A percentile compares a stretch with the other conserved stretches of the same genome.
phyloP scores from a whole-genome alignment of 2,329 filamentous ascomycete species.

The Aspergillus brasiliensis region DNA sequence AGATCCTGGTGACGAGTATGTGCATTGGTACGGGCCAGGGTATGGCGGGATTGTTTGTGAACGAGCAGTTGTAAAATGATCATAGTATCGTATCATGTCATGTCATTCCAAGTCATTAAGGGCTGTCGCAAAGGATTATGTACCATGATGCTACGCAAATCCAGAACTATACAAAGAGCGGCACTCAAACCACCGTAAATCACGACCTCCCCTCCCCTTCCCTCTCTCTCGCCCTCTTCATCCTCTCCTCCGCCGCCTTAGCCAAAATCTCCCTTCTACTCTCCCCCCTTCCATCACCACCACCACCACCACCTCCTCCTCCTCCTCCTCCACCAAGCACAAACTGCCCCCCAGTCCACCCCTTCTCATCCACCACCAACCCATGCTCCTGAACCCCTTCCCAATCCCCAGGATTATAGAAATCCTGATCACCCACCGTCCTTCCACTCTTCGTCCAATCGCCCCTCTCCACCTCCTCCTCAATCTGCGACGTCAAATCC shows the following conservation, averaged over 20 bases:
- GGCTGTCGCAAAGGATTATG: neutral
- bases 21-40: constrained; percentile 70
- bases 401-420: constrained; percentile 60
- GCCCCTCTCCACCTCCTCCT: constrained; percentile 76
- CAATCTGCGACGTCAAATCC: constrained; percentile 83
- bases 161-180: neutral
- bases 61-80: constrained; percentile 54
- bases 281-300: constrained; percentile 46
- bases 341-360: constrained; percentile 78
- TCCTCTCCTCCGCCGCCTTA: constrained; percentile 69
- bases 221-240: constrained; percentile 54
- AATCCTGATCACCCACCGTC: constrained; percentile 61
- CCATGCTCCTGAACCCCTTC: constrained; percentile 53
- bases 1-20: constrained; percentile 90
- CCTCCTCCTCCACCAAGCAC: constrained; percentile 66
- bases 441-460: constrained; percentile 77
- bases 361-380: constrained; percentile 67
- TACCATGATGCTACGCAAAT: neutral
- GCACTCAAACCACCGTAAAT: neutral
- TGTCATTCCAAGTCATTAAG: constrained; percentile 6
- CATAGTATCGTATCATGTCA: neutral
- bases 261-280: constrained; percentile 75
- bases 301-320: too few relatives aligned
- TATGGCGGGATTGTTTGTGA: constrained; percentile 68
- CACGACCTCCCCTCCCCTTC: constrained; percentile 28